phyloP scores from a whole-genome alignment of 352 stramenopile species.

The Globisporangium parvum region DNA sequence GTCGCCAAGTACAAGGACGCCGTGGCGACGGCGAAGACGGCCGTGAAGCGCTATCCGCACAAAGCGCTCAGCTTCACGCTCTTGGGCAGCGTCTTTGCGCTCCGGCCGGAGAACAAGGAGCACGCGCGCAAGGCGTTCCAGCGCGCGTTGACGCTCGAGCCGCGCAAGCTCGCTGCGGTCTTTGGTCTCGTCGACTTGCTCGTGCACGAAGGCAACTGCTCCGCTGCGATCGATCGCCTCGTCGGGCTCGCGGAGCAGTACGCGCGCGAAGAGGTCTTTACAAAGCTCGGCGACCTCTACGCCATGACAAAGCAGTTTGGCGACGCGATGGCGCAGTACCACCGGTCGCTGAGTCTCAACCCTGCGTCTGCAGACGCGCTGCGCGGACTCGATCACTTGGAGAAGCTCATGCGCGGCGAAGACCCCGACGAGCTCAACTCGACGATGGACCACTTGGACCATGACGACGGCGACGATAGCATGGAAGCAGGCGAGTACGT shows the following conservation, averaged over 20 bases:
- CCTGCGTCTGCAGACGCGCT: slow-evolving; percentile 41
- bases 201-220: slow-evolving; percentile 46
- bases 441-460: slow-evolving; percentile 54
- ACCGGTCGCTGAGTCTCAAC: slow-evolving; percentile 59
- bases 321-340: slow-evolving; percentile 64
- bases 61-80: slow-evolving; percentile 66
- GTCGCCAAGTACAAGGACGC: slow-evolving; percentile 74
- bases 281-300: slow-evolving; percentile 70
- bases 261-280: slow-evolving; percentile 60
- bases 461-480: slow-evolving; percentile 46
- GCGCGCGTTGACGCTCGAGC: slow-evolving; percentile 54
- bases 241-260: slow-evolving; percentile 36
- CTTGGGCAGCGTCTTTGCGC: slow-evolving; percentile 68
- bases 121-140: slow-evolving; percentile 56
- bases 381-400: slow-evolving; percentile 56
- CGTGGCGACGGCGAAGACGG: slow-evolving; percentile 52
- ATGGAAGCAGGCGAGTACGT: slow-evolving; percentile 50
- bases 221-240: slow-evolving; percentile 58
- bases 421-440: slow-evolving; percentile 65
- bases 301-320: slow-evolving; percentile 62
- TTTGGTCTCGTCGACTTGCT: slow-evolving; percentile 71
- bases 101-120: slow-evolving; percentile 50
- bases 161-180: slow-evolving; percentile 47
- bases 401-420: slow-evolving; percentile 76
- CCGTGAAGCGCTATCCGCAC: slow-evolving; percentile 64